Conservation (phyloP, 2,329 filamentous ascomycete genomes). For the Fusarium piperis region DNA sequence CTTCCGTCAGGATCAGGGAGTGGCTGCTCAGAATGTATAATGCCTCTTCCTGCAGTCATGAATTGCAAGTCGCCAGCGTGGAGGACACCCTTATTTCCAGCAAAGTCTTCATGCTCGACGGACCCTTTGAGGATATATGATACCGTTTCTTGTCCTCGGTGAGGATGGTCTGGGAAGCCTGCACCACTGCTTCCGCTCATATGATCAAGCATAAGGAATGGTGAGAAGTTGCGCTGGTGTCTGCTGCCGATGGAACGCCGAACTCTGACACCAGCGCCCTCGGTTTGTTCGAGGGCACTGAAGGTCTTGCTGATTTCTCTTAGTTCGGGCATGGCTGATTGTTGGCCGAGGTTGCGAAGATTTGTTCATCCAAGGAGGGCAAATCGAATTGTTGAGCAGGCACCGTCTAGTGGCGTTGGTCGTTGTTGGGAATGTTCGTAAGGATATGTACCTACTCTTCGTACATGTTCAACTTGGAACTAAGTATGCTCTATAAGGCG, state of each 20-base stretch:
- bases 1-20: neutral
- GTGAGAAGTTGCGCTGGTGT: neutral
- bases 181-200: neutral
- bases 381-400: no score
- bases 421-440: no score
- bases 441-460: no score
- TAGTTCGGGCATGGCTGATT: neutral
- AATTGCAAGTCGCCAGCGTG: slow-evolving; percentile 1
- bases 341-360: no score
- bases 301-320: slow-evolving; percentile 5
- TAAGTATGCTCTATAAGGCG: no score
- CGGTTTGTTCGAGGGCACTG: neutral
- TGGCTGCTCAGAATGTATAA: slow-evolving; percentile 6
- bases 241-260: neutral
- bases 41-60: slow-evolving; percentile 6
- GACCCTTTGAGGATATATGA: neutral
- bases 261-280: neutral
- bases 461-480: no score
- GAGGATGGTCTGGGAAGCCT: slow-evolving; percentile 5
- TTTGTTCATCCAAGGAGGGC: no score
- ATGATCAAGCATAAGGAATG: slow-evolving; percentile 7
- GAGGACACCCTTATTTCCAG: neutral
- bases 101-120: slow-evolving; percentile 6
- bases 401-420: no score
- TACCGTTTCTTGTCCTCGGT: slow-evolving; percentile 6